Evolutionary conservation across 2,329 filamentous ascomycete species (phyloP), one percentile per base, ranked within the genome.

Genomic region (Alternaria metachromatica): DNA sequence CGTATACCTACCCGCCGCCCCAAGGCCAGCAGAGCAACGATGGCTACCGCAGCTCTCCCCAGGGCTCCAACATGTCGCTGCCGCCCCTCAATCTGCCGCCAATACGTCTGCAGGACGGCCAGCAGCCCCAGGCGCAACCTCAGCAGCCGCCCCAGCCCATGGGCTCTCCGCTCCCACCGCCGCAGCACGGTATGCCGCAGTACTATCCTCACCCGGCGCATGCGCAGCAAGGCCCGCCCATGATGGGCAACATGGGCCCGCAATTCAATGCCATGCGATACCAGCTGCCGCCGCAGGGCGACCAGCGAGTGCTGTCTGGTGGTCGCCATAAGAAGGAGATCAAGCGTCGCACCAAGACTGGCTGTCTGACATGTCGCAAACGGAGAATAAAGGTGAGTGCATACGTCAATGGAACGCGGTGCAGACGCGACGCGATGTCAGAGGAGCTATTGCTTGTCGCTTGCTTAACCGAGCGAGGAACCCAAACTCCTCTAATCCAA

Each of bases 301-400:
- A 84, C 80, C 69, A 84, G 75, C 83, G 86, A 70, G 84, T 88
- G 66, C 84, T 90, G 78, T 87, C 87, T 21, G 87, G 88, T 63
- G 87, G 87, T 51, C 84, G 89, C 72, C 88, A 91, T 78, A 88
- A 88, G 80, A 89, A 91, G 81, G 90, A 93, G 81, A 91, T 92
- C 78, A 92, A 92, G 82, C 85, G 90, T 70, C 85, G 90, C 76
- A 92, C 90, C 61, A 92, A 92, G 81, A 92, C 89, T 2, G 89
- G 89, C n/a, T 92, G 90, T 80, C 65, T 85, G 78, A 85, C 83
- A 21, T 85, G 83, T 82, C 81, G 83, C 67, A 85, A 85, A 71
- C 84, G 90, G 72, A 84, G 90, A 82, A 92, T 92, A 80, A 92
- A 92, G 89, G 90, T 92, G 64, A 76, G 77, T 72, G 68, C 66